Percentiles rank a stretch among this genome's conserved stretches.
Conservation (phyloP, 1,284 basidiomycete genomes). For the Ceratobasidium sp. region DNA sequence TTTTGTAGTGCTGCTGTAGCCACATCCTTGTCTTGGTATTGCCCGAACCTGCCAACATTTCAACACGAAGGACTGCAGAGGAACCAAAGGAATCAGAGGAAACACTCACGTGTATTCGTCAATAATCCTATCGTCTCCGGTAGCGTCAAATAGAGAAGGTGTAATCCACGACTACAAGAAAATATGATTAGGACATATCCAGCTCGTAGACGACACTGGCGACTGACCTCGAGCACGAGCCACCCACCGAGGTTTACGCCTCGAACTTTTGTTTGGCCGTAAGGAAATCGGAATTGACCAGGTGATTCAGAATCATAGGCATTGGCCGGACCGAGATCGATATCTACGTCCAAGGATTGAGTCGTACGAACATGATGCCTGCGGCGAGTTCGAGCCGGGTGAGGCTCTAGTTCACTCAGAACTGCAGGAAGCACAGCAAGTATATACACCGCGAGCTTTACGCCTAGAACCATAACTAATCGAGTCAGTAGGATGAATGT, state of each 20-base stretch:
- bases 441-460: not conserved
- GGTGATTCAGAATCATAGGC: not conserved
- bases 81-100: conserved; percentile 43
- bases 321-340: not conserved
- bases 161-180: conserved; percentile 80
- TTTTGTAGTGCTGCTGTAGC: conserved; percentile 61
- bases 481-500: too few relatives aligned
- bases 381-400: not conserved
- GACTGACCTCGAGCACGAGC: conserved; percentile 58
- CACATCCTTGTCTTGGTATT: conserved; percentile 51
- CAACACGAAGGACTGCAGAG: not conserved
- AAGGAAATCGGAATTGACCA: not conserved
- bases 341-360: not conserved
- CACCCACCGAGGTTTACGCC: conserved; percentile 78
- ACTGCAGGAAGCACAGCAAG: not conserved
- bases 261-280: conserved; percentile 30
- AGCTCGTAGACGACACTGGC: not conserved
- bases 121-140: conserved; percentile 61
- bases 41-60: conserved; percentile 57
- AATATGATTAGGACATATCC: not conserved
- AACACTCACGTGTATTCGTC: conserved; percentile 85
- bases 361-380: not conserved
- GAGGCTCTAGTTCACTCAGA: not conserved
- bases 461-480: not conserved
- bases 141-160: conserved; percentile 70